These are phyloP conservation scores for Austroboletus eburneus DNA, from an alignment of 768 basidiomycete species.

Conservation along the genomic window DNA sequence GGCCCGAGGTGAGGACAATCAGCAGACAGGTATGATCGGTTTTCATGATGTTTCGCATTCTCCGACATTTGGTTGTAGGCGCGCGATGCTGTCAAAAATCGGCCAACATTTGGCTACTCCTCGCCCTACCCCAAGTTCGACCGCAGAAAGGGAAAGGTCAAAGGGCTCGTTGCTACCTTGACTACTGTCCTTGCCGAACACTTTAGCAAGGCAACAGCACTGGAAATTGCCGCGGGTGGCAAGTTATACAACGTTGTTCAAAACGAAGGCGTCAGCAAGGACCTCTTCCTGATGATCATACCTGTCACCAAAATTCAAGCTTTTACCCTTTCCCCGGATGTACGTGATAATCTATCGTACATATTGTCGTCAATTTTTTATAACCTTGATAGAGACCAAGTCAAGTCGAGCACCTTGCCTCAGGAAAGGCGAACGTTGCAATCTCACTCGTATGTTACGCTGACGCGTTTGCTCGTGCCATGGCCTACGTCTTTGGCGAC, in stretches of 20 bases:
- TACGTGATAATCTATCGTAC: constrained; percentile 57
- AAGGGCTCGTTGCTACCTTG: constrained; percentile 89
- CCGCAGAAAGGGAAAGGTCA: constrained; percentile 76
- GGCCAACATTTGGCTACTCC: constrained; percentile 80
- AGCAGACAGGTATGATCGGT: constrained; percentile 50
- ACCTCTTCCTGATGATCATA: constrained; percentile 87
- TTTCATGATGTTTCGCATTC: neutral
- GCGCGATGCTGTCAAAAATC: constrained; percentile 62
- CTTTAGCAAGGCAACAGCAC: constrained; percentile 73
- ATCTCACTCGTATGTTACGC: constrained; percentile 85
- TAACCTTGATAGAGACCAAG: constrained; percentile 71
- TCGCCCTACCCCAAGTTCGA: constrained; percentile 79
- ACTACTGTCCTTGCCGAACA: constrained; percentile 68
- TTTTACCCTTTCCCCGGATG: constrained; percentile 49
- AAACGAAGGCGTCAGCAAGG: constrained; percentile 83
- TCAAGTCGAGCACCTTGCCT: constrained; percentile 68
- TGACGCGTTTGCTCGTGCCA: constrained; percentile 78
- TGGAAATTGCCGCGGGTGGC: constrained; percentile 89
- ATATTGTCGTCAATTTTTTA: constrained; percentile 20
- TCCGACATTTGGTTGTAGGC: constrained; percentile 39
- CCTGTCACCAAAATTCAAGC: constrained; percentile 89
- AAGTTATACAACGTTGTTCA: constrained; percentile 92
- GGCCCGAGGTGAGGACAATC: constrained; percentile 51
- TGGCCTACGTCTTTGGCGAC: constrained; percentile 91
- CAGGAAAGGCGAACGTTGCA: constrained; percentile 79